Percentiles rank a stretch among this genome's conserved stretches.
These are phyloP conservation scores for Xylaria intraflava DNA, from an alignment of 495 filamentous ascomycete genomes.

Conservation along the genomic window DNA sequence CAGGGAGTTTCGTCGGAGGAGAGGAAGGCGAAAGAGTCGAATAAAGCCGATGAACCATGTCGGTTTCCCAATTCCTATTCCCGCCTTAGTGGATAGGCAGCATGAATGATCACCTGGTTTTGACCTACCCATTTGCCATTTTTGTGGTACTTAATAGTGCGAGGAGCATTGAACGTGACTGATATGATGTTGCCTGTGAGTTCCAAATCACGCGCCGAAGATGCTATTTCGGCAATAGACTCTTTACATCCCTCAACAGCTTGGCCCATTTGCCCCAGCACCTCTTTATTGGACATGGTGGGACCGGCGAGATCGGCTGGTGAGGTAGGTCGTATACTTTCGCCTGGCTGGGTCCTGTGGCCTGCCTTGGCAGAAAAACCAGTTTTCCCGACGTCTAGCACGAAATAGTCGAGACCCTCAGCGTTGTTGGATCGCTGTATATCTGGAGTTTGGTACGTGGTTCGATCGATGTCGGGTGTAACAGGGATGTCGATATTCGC, in stretches of 20 bases:
- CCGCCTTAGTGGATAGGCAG: constrained; percentile 4
- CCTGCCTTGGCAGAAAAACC: constrained; percentile 11
- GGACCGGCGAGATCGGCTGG: constrained; percentile 45
- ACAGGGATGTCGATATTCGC: constrained; percentile 38
- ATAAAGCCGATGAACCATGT: constrained; percentile 78
- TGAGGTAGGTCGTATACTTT: constrained; percentile 25
- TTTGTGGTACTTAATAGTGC: constrained; percentile 59
- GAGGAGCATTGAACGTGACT: constrained; percentile 77
- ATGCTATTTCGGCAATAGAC: constrained; percentile 50
- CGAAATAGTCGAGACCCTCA: constrained; percentile 36
- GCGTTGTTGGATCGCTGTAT: constrained; percentile 13
- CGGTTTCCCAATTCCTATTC: constrained; percentile 63
- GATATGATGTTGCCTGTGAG: constrained; percentile 82
- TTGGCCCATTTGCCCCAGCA: constrained; percentile 58
- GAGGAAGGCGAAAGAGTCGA: constrained; percentile 80
- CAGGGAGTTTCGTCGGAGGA: constrained; percentile 67
- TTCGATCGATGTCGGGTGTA: constrained; percentile 41
- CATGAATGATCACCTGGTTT: not conserved
- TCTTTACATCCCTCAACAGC: constrained; percentile 37
- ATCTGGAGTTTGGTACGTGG: constrained; percentile 28
- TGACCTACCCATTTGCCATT: constrained; percentile 67
- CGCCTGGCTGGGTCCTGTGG: constrained; percentile 4
- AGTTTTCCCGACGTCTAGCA: constrained; percentile 23
- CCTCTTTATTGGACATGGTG: constrained; percentile 51
- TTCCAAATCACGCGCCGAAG: constrained; percentile 58